These are phyloP conservation scores for Thalassiosira profunda DNA, from an alignment of 108 stramenopile genomes.

Conservation along the genomic window DNA sequence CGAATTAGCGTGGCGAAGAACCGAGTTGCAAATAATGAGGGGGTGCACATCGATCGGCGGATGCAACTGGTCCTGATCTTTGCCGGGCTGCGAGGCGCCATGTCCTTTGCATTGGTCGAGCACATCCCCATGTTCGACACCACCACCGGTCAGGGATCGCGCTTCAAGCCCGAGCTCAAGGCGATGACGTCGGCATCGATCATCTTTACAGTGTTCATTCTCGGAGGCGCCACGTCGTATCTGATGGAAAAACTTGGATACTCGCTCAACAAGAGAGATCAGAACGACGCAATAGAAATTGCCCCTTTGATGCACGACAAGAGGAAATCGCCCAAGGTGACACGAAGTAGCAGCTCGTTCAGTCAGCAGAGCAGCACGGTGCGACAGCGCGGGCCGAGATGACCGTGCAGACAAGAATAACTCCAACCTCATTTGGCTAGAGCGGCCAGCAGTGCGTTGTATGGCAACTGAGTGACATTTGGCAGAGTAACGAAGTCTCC, in stretches of 20 bases:
- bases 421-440: no score
- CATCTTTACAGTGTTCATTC: slow-evolving; percentile 86
- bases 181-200: slow-evolving; percentile 93
- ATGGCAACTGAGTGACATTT: no score
- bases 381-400: no score
- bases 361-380: no score
- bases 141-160: slow-evolving; percentile 76
- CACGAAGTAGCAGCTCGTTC: no score
- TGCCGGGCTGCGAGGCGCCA: slow-evolving; percentile 89
- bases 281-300: slow-evolving; percentile 39
- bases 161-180: slow-evolving; percentile 87
- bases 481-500: no score
- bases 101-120: slow-evolving; percentile 93
- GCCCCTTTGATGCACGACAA: slow-evolving; percentile 28
- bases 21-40: slow-evolving; percentile 31
- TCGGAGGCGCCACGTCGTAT: slow-evolving; percentile 85
- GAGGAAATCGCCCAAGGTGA: neutral
- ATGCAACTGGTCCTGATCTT: slow-evolving; percentile 91
- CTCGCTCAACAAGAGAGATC: slow-evolving; percentile 22
- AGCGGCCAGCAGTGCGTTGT: no score
- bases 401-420: no score
- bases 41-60: slow-evolving; percentile 71
- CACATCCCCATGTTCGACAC: slow-evolving; percentile 87
- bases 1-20: slow-evolving; percentile 49
- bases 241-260: slow-evolving; percentile 76